Conservation (phyloP, 2,329 filamentous ascomycete genomes). For the Calonectria fujianensis region DNA sequence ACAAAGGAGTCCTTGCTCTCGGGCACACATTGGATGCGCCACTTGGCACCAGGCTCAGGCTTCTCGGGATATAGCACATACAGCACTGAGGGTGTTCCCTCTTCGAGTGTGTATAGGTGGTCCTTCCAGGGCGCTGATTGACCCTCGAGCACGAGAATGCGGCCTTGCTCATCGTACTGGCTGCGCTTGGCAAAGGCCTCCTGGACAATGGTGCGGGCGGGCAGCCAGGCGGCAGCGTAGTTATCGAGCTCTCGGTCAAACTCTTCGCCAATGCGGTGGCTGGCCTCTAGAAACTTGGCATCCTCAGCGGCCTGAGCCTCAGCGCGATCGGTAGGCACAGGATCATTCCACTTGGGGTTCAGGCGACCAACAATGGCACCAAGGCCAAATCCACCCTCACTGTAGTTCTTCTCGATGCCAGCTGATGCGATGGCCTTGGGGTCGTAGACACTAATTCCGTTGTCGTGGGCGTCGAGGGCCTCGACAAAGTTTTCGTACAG, state of each 20-base stretch:
- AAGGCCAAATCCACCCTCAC: slow-evolving; percentile 87
- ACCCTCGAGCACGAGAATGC: slow-evolving; percentile 85
- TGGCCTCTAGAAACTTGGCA: slow-evolving; percentile 84
- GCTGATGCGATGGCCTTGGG: slow-evolving; percentile 80
- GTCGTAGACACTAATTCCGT: slow-evolving; percentile 91
- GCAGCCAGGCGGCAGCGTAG: slow-evolving; percentile 87
- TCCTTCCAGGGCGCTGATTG: slow-evolving; percentile 96
- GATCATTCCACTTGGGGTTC: slow-evolving; percentile 89
- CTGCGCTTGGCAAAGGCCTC: slow-evolving; percentile 82
- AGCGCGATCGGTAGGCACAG: slow-evolving; percentile 68
- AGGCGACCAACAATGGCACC: slow-evolving; percentile 87
- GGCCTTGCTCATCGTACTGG: slow-evolving; percentile 82
- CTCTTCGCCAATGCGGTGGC: slow-evolving; percentile 89
- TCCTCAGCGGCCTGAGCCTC: slow-evolving; percentile 85
- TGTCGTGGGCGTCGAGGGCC: slow-evolving; percentile 97
- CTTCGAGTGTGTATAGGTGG: slow-evolving; percentile 92
- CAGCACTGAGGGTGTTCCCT: slow-evolving; percentile 75
- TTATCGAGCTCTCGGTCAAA: slow-evolving; percentile 89
- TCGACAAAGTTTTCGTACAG: slow-evolving; percentile 96
- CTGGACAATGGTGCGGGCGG: slow-evolving; percentile 86
- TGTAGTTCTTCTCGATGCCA: slow-evolving; percentile 88
- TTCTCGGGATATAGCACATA: slow-evolving; percentile 96
- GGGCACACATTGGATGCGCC: slow-evolving; percentile 95
- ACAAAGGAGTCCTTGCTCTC: slow-evolving; percentile 89
- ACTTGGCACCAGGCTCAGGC: slow-evolving; percentile 84